Percentiles rank a stretch among this genome's conserved stretches.
These are phyloP conservation scores for Heracleum sosnowskyi DNA, from an alignment of 129 eudicot genomes.

Conservation along the genomic window DNA sequence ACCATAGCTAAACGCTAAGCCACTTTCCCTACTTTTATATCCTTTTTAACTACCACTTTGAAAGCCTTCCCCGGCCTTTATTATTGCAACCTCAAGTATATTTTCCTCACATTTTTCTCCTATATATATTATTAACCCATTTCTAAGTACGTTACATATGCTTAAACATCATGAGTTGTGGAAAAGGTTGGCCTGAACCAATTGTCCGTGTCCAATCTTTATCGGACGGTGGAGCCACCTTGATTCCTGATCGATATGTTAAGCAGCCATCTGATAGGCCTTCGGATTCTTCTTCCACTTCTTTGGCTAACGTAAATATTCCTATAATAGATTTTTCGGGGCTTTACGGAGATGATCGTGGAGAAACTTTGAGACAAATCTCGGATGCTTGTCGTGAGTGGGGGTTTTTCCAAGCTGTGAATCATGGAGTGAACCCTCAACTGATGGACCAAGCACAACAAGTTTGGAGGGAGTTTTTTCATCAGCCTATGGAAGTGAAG, in stretches of 20 bases:
- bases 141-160: background rate
- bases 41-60: background rate
- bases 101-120: background rate
- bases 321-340: slow-evolving; percentile 60
- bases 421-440: slow-evolving; percentile 59
- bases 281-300: background rate
- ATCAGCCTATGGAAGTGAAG: slow-evolving; percentile 78
- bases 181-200: slow-evolving; percentile 77
- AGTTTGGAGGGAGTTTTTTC: slow-evolving; percentile 67
- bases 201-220: slow-evolving; percentile 70
- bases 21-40: background rate
- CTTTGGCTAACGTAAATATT: slow-evolving; percentile 35
- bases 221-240: slow-evolving; percentile 30
- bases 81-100: slow-evolving; percentile 5
- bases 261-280: slow-evolving; percentile 67
- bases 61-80: background rate
- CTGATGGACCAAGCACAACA: slow-evolving; percentile 60
- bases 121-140: background rate
- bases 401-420: slow-evolving; percentile 79
- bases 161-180: slow-evolving; percentile 24
- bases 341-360: slow-evolving; percentile 17
- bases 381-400: slow-evolving; percentile 57
- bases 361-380: slow-evolving; percentile 21
- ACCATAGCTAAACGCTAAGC: slow-evolving; percentile 6
- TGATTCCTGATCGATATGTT: slow-evolving; percentile 55